A percentile compares a stretch with the other conserved stretches of the same genome.
Conservation (phyloP, 2,329 filamentous ascomycete species). For the Chaetomium sp. region DNA sequence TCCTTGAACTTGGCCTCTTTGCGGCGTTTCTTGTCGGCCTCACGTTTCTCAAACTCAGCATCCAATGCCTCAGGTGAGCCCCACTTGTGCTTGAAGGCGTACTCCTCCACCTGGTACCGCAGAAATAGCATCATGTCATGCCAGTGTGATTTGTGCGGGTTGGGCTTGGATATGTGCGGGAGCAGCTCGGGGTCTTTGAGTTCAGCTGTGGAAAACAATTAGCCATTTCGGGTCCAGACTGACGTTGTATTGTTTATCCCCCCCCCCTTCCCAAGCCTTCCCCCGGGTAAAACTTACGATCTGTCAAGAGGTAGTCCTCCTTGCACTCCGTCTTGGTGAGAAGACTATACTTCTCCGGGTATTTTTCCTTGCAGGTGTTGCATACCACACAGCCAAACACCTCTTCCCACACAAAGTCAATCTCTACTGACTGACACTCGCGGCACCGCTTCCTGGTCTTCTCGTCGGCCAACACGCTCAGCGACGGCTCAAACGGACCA, state of each 20-base stretch:
- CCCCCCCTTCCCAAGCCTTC: background rate
- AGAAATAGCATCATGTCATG: conserved; percentile 99
- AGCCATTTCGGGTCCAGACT: background rate
- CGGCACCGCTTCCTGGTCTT: conserved; percentile 66
- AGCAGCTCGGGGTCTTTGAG: conserved; percentile 82
- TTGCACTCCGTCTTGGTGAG: conserved; percentile 94
- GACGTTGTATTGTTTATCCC: background rate
- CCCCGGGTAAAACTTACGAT: conserved; percentile 53
- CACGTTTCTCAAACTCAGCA: conserved; percentile 76
- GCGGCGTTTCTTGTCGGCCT: conserved; percentile 70
- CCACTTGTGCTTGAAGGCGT: conserved; percentile 87
- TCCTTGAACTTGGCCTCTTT: conserved; percentile 90
- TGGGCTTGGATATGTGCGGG: conserved; percentile 81
- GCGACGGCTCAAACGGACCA: conserved; percentile 80
- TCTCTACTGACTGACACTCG: conserved; percentile 78
- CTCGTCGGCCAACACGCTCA: conserved; percentile 65
- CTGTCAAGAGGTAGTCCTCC: conserved; percentile 91
- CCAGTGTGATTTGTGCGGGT: conserved; percentile 93
- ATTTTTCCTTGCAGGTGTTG: conserved; percentile 77
- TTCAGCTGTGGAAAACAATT: conserved; percentile 54
- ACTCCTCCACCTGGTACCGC: conserved; percentile 88
- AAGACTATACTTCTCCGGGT: conserved; percentile 87
- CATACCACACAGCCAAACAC: conserved; percentile 72
- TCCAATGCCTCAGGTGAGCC: conserved; percentile 79
- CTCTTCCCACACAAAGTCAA: conserved; percentile 94